phyloP scores from a whole-genome alignment of 768 basidiomycete genomes.

The Daedaleopsis nitida region DNA sequence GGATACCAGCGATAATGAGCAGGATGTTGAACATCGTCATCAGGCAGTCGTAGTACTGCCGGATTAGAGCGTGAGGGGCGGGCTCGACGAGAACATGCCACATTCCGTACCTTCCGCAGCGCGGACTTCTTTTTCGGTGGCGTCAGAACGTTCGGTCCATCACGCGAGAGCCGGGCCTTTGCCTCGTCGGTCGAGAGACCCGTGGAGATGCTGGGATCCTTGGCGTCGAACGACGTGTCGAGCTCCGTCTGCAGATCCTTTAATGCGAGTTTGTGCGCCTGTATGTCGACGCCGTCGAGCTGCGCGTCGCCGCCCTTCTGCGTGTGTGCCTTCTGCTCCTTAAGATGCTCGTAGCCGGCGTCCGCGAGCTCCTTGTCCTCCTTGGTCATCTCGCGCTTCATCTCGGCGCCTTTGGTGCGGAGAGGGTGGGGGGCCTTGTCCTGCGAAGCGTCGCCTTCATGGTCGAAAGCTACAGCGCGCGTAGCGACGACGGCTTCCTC shows the following conservation, averaged over 20 bases:
- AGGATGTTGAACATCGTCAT: slow-evolving; percentile 66
- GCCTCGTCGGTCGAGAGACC: slow-evolving; percentile 59
- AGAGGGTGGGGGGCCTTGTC: slow-evolving; percentile 29
- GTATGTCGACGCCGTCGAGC: slow-evolving; percentile 54
- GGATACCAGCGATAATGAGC: slow-evolving; percentile 63
- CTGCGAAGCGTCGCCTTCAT: slow-evolving; percentile 29
- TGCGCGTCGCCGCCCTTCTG: slow-evolving; percentile 32
- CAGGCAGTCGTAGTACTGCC: slow-evolving; percentile 64
- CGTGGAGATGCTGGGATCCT: slow-evolving; percentile 50
- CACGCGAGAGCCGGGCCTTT: slow-evolving; percentile 50
- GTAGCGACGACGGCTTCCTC: slow-evolving; percentile 38
- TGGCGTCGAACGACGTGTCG: slow-evolving; percentile 51
- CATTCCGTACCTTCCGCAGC: slow-evolving; percentile 52
- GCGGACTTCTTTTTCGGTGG: slow-evolving; percentile 70
- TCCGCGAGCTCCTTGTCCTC: slow-evolving; percentile 68
- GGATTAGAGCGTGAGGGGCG: not conserved
- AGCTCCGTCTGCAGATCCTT: slow-evolving; percentile 42
- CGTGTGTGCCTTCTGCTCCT: slow-evolving; percentile 40
- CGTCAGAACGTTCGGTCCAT: slow-evolving; percentile 65
- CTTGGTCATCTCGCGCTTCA: slow-evolving; percentile 64
- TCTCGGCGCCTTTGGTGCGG: slow-evolving; percentile 58
- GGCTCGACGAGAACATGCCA: not conserved
- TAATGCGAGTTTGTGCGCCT: slow-evolving; percentile 54
- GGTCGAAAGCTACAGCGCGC: slow-evolving; percentile 52
- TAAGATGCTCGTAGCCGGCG: slow-evolving; percentile 68